A percentile compares a stretch with the other conserved stretches of the same genome.
These are phyloP conservation scores for Geotrichum siamense DNA, from an alignment of 1,139 yeast genomes.

Conservation along the genomic window DNA sequence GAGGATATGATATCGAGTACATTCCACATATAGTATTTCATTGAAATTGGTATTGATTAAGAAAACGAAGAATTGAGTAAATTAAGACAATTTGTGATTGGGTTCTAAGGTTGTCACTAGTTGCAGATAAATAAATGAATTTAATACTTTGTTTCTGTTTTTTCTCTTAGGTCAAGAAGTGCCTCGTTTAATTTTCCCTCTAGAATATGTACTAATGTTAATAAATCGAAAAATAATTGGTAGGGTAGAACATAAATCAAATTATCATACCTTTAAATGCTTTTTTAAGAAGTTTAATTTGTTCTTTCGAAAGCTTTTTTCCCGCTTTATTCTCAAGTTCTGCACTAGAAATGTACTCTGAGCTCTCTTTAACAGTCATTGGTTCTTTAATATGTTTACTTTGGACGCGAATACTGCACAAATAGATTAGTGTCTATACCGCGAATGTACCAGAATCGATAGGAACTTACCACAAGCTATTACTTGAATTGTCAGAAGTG, in stretches of 20 bases:
- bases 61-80: too few species aligned
- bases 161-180: slow-evolving; percentile 37
- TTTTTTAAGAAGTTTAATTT: slow-evolving; percentile 29
- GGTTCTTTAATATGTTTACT: slow-evolving; percentile 27
- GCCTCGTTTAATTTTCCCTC: slow-evolving; percentile 41
- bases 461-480: too few species aligned
- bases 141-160: slow-evolving; percentile 32
- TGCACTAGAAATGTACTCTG: slow-evolving; percentile 26
- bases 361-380: slow-evolving; percentile 21
- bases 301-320: slow-evolving; percentile 29
- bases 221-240: background rate
- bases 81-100: background rate
- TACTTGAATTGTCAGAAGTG: too few species aligned
- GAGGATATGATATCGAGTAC: too few species aligned
- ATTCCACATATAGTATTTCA: too few species aligned
- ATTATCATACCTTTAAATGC: slow-evolving; percentile 30
- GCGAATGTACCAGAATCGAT: too few species aligned
- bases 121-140: background rate
- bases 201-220: background rate
- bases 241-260: background rate
- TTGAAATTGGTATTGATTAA: too few species aligned
- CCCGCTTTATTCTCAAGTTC: slow-evolving; percentile 32
- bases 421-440: background rate
- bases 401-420: slow-evolving; percentile 20
- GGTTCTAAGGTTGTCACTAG: background rate